Evolutionary conservation across 2,329 filamentous ascomycete species (phyloP).

Genomic region (Ascochyta koolunga): DNA sequence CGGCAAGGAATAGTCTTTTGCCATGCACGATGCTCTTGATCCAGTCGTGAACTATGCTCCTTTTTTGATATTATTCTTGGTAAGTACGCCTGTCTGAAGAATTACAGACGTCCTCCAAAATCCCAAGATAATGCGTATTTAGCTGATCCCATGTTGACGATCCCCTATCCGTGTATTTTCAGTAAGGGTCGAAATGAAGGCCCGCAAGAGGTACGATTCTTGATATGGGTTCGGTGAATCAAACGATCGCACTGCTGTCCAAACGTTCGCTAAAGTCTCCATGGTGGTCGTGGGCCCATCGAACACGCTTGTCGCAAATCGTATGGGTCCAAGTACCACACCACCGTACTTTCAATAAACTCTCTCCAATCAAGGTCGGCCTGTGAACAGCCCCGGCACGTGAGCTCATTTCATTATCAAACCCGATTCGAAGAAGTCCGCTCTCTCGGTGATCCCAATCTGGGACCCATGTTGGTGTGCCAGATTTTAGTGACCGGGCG

Average conservation of each 20-base stretch:
- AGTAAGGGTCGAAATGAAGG: background rate
- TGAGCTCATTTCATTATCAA: background rate
- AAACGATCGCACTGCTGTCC: background rate
- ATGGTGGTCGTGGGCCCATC: background rate
- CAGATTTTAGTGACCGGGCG: background rate
- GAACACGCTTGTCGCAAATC: background rate
- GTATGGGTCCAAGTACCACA: background rate
- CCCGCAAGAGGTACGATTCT: background rate
- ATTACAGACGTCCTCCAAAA: background rate
- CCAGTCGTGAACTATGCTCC: background rate
- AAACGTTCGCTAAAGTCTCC: background rate
- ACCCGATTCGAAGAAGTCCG: too few species aligned
- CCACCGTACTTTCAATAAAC: background rate
- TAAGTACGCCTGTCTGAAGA: background rate
- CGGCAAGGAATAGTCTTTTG: background rate
- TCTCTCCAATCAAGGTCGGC: background rate
- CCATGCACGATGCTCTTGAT: background rate
- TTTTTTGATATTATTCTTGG: background rate
- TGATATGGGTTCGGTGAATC: background rate
- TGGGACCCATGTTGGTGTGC: background rate
- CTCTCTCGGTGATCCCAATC: background rate
- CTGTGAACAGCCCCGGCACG: background rate
- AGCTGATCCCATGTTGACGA: background rate
- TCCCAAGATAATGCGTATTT: background rate
- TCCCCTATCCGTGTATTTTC: background rate